Conservation (phyloP, 768 basidiomycete species). For the Mycena kentingensis region DNA sequence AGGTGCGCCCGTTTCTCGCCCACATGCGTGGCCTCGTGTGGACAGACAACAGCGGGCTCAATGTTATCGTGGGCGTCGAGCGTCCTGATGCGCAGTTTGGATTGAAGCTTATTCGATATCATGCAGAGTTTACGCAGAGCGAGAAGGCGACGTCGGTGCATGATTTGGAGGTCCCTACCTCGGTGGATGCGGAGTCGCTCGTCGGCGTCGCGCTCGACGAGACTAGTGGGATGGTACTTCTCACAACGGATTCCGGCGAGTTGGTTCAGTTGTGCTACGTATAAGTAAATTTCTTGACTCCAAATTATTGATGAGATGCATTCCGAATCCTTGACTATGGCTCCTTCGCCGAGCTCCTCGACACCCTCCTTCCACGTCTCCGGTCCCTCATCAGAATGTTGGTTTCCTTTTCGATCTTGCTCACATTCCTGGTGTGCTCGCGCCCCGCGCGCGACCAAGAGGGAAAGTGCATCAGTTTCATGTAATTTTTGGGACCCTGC, state of each 20-base stretch:
- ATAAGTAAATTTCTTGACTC: too few species aligned
- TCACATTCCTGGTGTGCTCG: too few species aligned
- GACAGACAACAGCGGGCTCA: conserved; percentile 19
- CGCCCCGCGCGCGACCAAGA: too few species aligned
- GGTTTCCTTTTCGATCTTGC: too few species aligned
- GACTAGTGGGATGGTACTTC: conserved; percentile 9
- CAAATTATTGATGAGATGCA: too few species aligned
- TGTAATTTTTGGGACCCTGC: too few species aligned
- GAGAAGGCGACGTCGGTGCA: conserved; percentile 6
- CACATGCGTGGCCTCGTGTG: neutral
- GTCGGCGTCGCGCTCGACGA: conserved; percentile 10
- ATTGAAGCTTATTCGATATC: conserved; percentile 16
- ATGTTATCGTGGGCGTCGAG: conserved; percentile 4
- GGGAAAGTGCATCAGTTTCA: too few species aligned
- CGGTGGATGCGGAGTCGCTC: neutral
- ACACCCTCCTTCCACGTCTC: too few species aligned
- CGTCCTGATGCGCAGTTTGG: neutral
- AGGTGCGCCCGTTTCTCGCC: neutral
- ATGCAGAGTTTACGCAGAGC: conserved; percentile 2
- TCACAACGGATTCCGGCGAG: neutral
- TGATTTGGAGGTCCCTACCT: conserved; percentile 2
- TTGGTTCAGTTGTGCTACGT: conserved; percentile 8
- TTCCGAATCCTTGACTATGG: too few species aligned
- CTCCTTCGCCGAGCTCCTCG: too few species aligned
- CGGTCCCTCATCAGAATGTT: too few species aligned